Conservation (phyloP, 2,329 filamentous ascomycete genomes). For the Ascochyta pisi region DNA sequence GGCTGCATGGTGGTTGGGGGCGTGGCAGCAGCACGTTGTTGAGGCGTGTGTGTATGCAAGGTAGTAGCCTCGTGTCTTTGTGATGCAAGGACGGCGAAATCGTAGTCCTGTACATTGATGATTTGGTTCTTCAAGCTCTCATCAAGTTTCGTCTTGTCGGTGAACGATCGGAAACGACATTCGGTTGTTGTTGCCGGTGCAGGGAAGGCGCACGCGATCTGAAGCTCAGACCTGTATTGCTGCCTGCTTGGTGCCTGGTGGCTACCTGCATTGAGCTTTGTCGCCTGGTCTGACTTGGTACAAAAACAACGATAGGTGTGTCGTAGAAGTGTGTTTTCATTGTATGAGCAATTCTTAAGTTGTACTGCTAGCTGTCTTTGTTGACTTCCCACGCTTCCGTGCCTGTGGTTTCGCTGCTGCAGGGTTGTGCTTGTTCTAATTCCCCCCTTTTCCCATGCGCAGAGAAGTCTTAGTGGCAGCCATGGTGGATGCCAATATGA, state of each 20-base stretch:
- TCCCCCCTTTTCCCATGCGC: neutral
- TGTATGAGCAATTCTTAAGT: neutral
- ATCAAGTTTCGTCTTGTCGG: neutral
- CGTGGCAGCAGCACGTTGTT: slow-evolving; percentile 7
- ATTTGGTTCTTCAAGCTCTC: neutral
- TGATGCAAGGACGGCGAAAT: neutral
- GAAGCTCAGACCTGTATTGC: neutral
- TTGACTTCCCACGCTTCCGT: neutral
- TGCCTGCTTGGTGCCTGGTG: slow-evolving; percentile 4
- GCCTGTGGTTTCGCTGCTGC: neutral
- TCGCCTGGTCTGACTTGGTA: neutral
- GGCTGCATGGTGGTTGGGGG: neutral
- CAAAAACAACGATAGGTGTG: neutral
- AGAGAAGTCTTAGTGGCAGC: neutral
- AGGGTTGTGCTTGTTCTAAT: neutral
- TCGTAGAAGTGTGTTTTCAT: neutral
- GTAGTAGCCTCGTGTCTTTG: neutral
- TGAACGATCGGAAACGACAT: neutral
- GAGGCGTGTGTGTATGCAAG: slow-evolving; percentile 8
- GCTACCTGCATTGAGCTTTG: neutral
- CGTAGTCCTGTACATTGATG: no score
- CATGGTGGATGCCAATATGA: neutral
- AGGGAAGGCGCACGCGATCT: neutral
- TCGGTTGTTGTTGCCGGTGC: neutral
- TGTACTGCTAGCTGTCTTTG: neutral